phyloP scores from a whole-genome alignment of 2,329 filamentous ascomycete genomes.

The Huntiella moniliformis region DNA sequence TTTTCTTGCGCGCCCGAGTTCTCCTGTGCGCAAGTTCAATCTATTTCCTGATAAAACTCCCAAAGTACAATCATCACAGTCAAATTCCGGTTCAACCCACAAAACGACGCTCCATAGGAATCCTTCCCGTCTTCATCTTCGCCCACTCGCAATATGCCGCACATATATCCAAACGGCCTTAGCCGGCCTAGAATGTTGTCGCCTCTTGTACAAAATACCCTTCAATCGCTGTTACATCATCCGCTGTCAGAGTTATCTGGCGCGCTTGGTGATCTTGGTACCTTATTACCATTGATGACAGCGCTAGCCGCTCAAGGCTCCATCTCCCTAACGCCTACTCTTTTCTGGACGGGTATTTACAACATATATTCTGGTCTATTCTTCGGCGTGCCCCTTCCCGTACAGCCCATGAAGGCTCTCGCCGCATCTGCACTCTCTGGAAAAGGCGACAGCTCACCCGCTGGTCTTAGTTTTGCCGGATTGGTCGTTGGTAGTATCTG shows the following conservation, averaged over 20 bases:
- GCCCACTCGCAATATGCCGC: neutral
- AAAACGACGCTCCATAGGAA: neutral
- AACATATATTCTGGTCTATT: conserved; percentile 66
- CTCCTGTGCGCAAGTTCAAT: neutral
- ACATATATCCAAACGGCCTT: conserved; percentile 9
- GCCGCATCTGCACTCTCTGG: conserved; percentile 71
- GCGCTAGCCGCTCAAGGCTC: conserved; percentile 61
- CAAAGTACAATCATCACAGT: neutral
- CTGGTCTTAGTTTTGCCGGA: conserved; percentile 54
- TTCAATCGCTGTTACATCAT: conserved; percentile 26
- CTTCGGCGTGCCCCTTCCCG: conserved; percentile 78
- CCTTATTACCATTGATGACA: conserved; percentile 74
- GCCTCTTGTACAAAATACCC: conserved; percentile 26
- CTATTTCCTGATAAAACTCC: neutral
- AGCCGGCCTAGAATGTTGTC: conserved; percentile 11
- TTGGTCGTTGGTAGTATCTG: conserved; percentile 54
- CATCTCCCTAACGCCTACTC: conserved; percentile 63
- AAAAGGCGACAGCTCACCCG: conserved; percentile 27
- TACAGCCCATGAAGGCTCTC: conserved; percentile 84
- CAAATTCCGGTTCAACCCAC: neutral
- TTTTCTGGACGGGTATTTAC: conserved; percentile 74
- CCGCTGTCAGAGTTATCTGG: conserved; percentile 64
- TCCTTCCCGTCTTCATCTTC: conserved; percentile 5
- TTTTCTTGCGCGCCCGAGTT: neutral
- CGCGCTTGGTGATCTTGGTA: conserved; percentile 72